Base-by-base conservation (phyloP, 2,329 filamentous ascomycete genomes). In the Microdochium trichocladiopsis region DNA sequence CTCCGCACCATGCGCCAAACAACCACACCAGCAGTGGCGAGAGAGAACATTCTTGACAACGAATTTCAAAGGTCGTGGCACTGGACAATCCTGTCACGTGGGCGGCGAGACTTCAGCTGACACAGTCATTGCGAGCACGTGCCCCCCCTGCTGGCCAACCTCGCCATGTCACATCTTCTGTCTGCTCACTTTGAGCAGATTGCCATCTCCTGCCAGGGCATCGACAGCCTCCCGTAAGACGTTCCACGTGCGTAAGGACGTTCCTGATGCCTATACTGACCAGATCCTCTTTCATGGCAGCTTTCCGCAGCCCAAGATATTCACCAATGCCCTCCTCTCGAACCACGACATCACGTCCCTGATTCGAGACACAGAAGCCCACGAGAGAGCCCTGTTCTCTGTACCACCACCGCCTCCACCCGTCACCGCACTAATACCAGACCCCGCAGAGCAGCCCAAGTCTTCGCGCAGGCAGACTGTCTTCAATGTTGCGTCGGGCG, bases 371-470 rank as follows among this genome's bases (percentile, higher is more conserved):
- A 96, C 93, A 3, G 94, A 99, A 70, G 74, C 87, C 22, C 93
- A 97, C 72, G 94, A 99, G 69, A 87, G 92, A 63, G 93, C 93
- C 6, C 83, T 99, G 18, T 99, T 97, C 74, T 95, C 93, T 36
- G 86, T 96, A 0, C 91, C 93, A 1, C 84, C 88, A 0, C 82
- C 88, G 0, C 77, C 72, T 4, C 76, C 77, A 3, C 78, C 64
- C 41, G 72, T 62, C 50, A 69, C 63, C 56, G 74, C 65, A 67
- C 76, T 66, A 59, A 69, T 61, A 52, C 74, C 67, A 56, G 79
- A 75, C 68, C 58, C 77, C 72, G 67, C 72, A 63, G 65, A 68
- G 28, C 58, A 70, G 25, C 4, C 23, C 18, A 48, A 48, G 23
- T 62, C 69, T 3, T 69, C 68, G 37, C 76, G 83, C 10, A 73